Evolutionary conservation across 768 basidiomycete species (phyloP), one percentile per base, ranked within the genome.

Genomic region (Udeniomyces megalosporus): DNA sequence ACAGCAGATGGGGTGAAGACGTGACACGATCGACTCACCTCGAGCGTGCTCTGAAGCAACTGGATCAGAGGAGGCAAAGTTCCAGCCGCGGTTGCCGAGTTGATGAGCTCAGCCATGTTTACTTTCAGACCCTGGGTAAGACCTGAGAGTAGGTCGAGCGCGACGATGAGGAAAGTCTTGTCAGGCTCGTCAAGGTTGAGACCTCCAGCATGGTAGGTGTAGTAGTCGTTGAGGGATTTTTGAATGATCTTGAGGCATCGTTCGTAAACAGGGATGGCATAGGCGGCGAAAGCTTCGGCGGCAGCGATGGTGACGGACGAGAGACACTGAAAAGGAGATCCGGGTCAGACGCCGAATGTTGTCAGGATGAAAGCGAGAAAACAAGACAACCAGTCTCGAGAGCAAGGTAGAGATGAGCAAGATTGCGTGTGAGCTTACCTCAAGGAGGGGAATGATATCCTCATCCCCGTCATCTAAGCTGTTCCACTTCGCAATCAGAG

Each of bases 301-400:
- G 96, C 89, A 14, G 92, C 91, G 68, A 99, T 93, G 0, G 93
- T 89, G 28, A 99, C 91, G 1, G 92, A 96, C 1, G 95, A 92
- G 54, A 99, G 80, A 71, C 95, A 99, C 92, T 97, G n/a, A 12
- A n/a, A n/a, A n/a, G n/a, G n/a, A n/a, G n/a, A n/a, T n/a, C n/a
- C n/a, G n/a, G n/a, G n/a, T n/a, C n/a, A n/a, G n/a, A n/a, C n/a
- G n/a, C n/a, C n/a, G n/a, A n/a, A n/a, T n/a, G n/a, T n/a, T n/a
- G n/a, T n/a, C n/a, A n/a, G n/a, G n/a, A n/a, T n/a, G n/a, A n/a
- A n/a, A 31, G 38, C 45, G 65, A 63, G 17, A 56, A 22, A 31
- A 32, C 10, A 29, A 35, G 31, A 26, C 20, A 28, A 26, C 26
- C 6, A 35, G 15, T 7, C 12, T 57, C 22, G 35, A 53, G 12